Evolutionary conservation across 2,329 filamentous ascomycete species (phyloP).

Genomic region (Stemphylium vesicarium): DNA sequence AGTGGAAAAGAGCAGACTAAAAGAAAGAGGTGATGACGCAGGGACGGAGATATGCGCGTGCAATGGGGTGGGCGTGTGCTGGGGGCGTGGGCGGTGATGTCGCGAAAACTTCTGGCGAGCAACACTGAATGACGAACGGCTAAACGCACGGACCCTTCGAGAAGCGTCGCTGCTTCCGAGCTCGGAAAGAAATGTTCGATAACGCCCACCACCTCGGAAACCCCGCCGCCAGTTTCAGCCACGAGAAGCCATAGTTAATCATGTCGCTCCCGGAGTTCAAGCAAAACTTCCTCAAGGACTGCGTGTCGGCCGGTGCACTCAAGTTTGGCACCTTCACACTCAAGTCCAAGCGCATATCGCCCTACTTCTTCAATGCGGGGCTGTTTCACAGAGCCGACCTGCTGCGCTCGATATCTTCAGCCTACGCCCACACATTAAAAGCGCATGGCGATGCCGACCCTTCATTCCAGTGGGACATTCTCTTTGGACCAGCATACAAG

Average conservation of each 20-base stretch:
- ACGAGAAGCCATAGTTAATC: background rate
- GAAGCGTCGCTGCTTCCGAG: conserved; percentile 36
- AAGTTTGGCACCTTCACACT: conserved; percentile 86
- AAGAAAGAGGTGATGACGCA: conserved; percentile 17
- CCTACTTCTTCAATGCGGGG: conserved; percentile 98
- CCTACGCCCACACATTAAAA: conserved; percentile 73
- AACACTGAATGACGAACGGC: conserved; percentile 23
- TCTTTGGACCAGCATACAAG: conserved; percentile 97
- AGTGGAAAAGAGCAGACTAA: conserved; percentile 13
- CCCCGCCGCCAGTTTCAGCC: background rate
- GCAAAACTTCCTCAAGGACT: conserved; percentile 72
- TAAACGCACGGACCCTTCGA: conserved; percentile 31
- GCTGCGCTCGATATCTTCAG: conserved; percentile 76
- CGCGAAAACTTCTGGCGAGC: conserved; percentile 42
- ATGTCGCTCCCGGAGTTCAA: conserved; percentile 59
- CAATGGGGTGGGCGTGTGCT: conserved; percentile 27
- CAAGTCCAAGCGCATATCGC: conserved; percentile 88
- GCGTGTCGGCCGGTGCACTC: conserved; percentile 72
- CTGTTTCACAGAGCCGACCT: conserved; percentile 84
- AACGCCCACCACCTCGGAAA: conserved; percentile 9
- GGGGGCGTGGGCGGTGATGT: conserved; percentile 26
- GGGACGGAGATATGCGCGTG: conserved; percentile 32
- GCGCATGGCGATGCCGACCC: conserved; percentile 51
- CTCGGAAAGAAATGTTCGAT: conserved; percentile 33
- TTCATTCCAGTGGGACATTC: conserved; percentile 74